phyloP scores from a whole-genome alignment of 164 flowering plant genomes.

The Malania oleifera region DNA sequence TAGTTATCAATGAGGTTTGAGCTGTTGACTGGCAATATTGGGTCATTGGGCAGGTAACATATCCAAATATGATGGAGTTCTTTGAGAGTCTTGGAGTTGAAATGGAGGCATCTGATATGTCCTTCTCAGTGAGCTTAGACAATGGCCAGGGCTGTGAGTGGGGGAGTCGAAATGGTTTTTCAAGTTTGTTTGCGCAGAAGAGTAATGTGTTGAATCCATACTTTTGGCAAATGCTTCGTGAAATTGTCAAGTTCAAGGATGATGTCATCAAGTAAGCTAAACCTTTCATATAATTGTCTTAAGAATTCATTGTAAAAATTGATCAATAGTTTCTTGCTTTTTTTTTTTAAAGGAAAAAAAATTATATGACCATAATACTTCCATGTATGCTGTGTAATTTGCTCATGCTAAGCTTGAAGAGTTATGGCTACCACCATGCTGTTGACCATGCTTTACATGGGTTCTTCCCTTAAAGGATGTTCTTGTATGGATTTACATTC shows the following conservation, averaged over 20 bases:
- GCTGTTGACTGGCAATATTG: background rate
- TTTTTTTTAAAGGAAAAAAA: no score
- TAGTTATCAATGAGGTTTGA: background rate
- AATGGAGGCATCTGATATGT: slow-evolving; percentile 88
- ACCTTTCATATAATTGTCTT: no score
- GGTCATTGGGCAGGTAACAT: slow-evolving; percentile 58
- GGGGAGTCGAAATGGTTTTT: slow-evolving; percentile 84
- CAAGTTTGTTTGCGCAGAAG: slow-evolving; percentile 85
- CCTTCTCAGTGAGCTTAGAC: slow-evolving; percentile 84
- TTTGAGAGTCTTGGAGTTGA: slow-evolving; percentile 87
- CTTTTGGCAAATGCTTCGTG: slow-evolving; percentile 81
- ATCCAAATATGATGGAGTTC: slow-evolving; percentile 91
- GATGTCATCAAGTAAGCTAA: slow-evolving; percentile 55
- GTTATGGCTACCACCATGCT: no score
- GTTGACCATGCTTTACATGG: no score
- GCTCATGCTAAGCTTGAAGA: no score
- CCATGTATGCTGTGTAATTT: no score
- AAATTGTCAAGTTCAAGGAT: slow-evolving; percentile 67
- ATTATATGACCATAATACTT: no score
- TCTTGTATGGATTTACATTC: no score
- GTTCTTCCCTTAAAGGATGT: no score
- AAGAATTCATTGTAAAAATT: background rate
- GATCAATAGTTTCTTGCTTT: background rate
- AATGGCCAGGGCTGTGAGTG: slow-evolving; percentile 73
- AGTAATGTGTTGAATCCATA: slow-evolving; percentile 58